phyloP scores from a whole-genome alignment of 1,284 basidiomycete species.

The Cryptococcus sp. region DNA sequence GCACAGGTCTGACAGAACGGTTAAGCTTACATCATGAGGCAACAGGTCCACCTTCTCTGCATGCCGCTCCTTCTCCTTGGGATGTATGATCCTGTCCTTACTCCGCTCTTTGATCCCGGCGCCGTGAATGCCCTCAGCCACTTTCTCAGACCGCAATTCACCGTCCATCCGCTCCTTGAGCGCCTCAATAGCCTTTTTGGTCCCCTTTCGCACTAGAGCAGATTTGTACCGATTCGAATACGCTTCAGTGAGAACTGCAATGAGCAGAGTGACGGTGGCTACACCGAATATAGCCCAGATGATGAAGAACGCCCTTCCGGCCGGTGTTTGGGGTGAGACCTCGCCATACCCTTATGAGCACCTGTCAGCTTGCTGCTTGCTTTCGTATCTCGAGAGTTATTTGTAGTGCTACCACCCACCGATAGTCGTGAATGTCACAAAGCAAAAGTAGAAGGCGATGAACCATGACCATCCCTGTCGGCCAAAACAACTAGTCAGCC shows the following conservation, averaged over 20 bases:
- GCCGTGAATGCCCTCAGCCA: neutral
- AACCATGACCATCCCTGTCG: constrained; percentile 66
- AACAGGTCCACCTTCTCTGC: no score
- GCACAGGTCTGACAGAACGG: no score
- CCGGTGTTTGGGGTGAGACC: constrained; percentile 62
- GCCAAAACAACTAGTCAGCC: constrained; percentile 35
- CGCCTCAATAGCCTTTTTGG: constrained; percentile 6
- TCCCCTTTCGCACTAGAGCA: constrained; percentile 9
- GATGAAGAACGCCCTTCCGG: constrained; percentile 74
- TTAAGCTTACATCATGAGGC: no score
- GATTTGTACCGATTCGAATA: constrained; percentile 53
- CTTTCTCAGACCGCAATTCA: neutral
- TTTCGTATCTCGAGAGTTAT: constrained; percentile 59
- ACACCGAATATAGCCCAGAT: constrained; percentile 78
- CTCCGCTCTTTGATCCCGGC: neutral
- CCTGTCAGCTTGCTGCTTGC: neutral
- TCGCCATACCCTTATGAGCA: constrained; percentile 64
- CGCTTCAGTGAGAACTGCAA: constrained; percentile 65
- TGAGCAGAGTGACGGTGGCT: constrained; percentile 70
- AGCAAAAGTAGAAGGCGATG: constrained; percentile 10
- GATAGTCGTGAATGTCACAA: constrained; percentile 39
- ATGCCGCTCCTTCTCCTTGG: no score
- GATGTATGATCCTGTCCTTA: neutral
- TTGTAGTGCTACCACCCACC: constrained; percentile 16
- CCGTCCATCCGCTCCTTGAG: constrained; percentile 1